These are phyloP conservation scores for Chaetomium globosum DNA, from an alignment of 2,329 filamentous ascomycete species.

Conservation along the genomic window DNA sequence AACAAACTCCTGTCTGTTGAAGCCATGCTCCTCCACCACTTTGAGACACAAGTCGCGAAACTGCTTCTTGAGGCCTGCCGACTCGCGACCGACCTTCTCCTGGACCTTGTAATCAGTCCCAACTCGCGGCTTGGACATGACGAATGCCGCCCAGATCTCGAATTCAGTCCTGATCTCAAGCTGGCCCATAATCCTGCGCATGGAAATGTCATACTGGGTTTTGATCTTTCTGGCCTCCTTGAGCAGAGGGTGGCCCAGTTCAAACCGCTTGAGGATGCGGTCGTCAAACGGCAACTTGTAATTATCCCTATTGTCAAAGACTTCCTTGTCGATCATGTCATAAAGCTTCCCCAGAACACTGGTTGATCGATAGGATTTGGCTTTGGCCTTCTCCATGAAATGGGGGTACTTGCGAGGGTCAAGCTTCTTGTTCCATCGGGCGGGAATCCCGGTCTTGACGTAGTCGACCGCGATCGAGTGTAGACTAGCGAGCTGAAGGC, in stretches of 20 bases:
- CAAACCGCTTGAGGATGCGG: conserved; percentile 68
- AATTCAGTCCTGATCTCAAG: conserved; percentile 84
- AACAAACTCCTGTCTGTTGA: conserved; percentile 68
- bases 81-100: conserved; percentile 75
- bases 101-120: conserved; percentile 82
- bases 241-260: conserved; percentile 58
- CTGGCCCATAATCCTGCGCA: conserved; percentile 82
- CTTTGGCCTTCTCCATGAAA: conserved; percentile 74
- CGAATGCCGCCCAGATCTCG: conserved; percentile 86
- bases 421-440: conserved; percentile 64
- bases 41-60: conserved; percentile 69
- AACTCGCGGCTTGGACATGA: conserved; percentile 71
- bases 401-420: conserved; percentile 73
- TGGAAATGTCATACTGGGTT: conserved; percentile 71
- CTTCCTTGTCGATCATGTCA: conserved; percentile 64
- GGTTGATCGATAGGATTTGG: conserved; percentile 62
- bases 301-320: conserved; percentile 69
- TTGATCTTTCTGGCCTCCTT: conserved; percentile 69
- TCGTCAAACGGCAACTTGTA: conserved; percentile 74
- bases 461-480: conserved; percentile 95
- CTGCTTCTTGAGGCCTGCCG: conserved; percentile 65
- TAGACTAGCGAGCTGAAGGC: conserved; percentile 54
- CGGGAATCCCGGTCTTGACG: conserved; percentile 82
- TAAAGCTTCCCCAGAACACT: conserved; percentile 81
- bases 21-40: conserved; percentile 62